Evolutionary conservation across 768 basidiomycete genomes (phyloP), one percentile per base, ranked within the genome.

Genomic region (Mycena vitilis): DNA sequence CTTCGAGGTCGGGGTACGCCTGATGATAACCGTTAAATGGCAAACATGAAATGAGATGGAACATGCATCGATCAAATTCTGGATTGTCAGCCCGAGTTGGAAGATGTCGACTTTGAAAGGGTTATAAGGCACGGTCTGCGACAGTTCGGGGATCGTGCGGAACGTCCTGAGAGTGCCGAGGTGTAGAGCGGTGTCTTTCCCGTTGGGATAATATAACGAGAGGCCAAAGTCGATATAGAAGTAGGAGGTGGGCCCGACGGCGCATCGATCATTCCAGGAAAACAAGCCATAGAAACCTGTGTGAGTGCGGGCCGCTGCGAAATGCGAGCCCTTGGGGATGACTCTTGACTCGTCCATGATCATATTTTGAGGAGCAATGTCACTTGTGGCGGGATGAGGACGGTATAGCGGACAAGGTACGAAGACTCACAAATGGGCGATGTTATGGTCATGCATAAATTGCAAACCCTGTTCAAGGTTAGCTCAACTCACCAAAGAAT

Each of bases 61-160:
- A 40, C 60, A 5, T 23, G 62, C 66, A 44, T 68, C 48, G n/a
- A 68, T 68, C 25, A 51, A 11, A 15, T 23, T 51, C 8, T 25
- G 49, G 13, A 51, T 25, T 22, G 49, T 51, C 9, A 51, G 49
- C 23, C 44, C 67, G 23, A 73, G 63, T 48, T 65, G 58, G 42
- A 54, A 73, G 5, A 72, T 53, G 49, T 71, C 73, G 45, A 70
- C 64, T 15, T 45, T 30, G 51, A 67, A 74, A 2, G 71, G 65
- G 45, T 73, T 67, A 47, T 73, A 71, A 4, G 70, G 66, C 4
- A 57, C 48, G 20, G 25, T 38, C 8, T 45, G 22, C 18, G 66
- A 73, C 23, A 68, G 22, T 58, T 73, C 72, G 1, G 72, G 72
- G 7, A 71, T 60, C 2, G 49, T 47, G 18, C 34, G 65, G 22